Conservation (phyloP, 441 rosid genomes). For the Arabidopsis hybrid region DNA sequence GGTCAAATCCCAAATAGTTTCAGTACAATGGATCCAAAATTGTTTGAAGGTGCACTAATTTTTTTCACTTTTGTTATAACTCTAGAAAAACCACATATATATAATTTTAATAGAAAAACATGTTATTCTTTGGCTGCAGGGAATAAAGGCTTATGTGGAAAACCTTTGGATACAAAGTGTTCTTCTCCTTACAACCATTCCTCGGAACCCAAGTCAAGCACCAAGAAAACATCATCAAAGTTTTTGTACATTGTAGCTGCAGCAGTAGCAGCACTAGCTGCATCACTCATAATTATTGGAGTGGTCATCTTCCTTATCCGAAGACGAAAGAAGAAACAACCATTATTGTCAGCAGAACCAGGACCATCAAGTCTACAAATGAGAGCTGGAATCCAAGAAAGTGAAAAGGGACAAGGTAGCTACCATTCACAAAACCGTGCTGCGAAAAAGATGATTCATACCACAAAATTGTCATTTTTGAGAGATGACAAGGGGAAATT, state of each 20-base stretch:
- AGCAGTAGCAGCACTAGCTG: slow-evolving; percentile 46
- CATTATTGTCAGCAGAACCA: slow-evolving; percentile 40
- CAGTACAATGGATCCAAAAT: slow-evolving; percentile 36
- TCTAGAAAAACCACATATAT: background rate
- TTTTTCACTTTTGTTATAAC: background rate
- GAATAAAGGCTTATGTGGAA: slow-evolving; percentile 70
- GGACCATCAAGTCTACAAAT: slow-evolving; percentile 51
- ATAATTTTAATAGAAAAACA: background rate
- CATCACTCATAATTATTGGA: slow-evolving; percentile 41
- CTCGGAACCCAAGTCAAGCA: background rate
- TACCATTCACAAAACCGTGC: slow-evolving; percentile 34
- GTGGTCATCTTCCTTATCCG: slow-evolving; percentile 36
- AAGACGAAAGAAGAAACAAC: slow-evolving; percentile 27
- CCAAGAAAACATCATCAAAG: slow-evolving; percentile 23
- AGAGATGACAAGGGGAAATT: slow-evolving; percentile 55
- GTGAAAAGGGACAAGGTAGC: slow-evolving; percentile 26
- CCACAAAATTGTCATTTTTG: slow-evolving; percentile 51
- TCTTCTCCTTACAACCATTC: slow-evolving; percentile 24
- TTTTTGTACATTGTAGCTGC: slow-evolving; percentile 33
- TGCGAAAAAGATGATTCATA: slow-evolving; percentile 41
- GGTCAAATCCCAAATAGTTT: slow-evolving; percentile 67
- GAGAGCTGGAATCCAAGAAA: slow-evolving; percentile 49
- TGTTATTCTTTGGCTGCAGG: slow-evolving; percentile 47
- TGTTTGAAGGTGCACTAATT: slow-evolving; percentile 58
- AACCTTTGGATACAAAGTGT: slow-evolving; percentile 54